Conservation (phyloP, 2,329 filamentous ascomycete species). For the Neofusicoccum umdonicola region DNA sequence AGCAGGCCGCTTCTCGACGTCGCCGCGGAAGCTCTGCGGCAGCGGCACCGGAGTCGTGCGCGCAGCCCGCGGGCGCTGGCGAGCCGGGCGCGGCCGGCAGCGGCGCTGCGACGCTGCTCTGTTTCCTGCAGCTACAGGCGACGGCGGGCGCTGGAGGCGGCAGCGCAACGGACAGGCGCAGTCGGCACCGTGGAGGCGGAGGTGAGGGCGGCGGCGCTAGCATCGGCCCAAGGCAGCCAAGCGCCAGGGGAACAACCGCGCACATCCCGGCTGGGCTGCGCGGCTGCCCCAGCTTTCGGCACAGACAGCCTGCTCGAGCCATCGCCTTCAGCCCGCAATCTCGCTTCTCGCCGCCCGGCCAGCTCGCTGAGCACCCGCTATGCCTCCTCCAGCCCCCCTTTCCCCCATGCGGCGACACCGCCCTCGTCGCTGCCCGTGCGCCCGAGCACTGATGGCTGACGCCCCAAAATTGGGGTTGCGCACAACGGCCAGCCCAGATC, state of each 20-base stretch:
- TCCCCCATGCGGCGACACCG: background rate
- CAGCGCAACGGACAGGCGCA: no score
- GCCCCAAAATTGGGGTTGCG: background rate
- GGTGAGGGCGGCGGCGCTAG: background rate
- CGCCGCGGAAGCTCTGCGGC: no score
- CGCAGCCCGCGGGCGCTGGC: no score
- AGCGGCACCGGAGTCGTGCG: no score
- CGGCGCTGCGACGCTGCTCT: no score
- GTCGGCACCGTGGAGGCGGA: background rate
- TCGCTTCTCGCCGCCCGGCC: background rate
- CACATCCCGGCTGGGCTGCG: background rate
- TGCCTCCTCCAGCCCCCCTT: background rate
- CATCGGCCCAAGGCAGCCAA: background rate
- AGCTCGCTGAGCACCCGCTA: background rate
- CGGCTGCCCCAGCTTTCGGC: background rate
- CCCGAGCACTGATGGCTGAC: background rate
- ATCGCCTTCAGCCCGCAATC: background rate
- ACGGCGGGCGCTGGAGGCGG: no score
- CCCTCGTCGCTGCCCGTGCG: background rate
- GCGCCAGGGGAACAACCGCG: background rate
- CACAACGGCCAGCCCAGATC: constrained; percentile 5
- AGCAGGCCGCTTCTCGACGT: background rate
- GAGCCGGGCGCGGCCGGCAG: no score
- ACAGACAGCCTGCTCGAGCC: no score
- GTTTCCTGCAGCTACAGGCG: no score